Percentiles rank a stretch among this genome's conserved stretches.
Conservation (phyloP, 2,329 filamentous ascomycete genomes). For the Neoarthrinium moseri region DNA sequence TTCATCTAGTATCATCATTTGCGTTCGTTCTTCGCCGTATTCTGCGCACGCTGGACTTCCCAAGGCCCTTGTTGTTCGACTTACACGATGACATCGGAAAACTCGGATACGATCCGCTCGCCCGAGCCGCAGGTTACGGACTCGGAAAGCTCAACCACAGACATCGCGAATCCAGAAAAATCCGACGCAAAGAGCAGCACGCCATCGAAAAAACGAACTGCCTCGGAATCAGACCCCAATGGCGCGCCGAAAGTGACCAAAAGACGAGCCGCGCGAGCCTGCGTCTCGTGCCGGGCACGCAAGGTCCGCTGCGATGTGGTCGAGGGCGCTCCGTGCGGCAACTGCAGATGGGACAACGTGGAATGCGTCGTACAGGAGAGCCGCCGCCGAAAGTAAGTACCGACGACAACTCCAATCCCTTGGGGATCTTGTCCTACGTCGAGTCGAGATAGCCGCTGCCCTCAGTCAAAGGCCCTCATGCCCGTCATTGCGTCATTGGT, state of each 20-base stretch:
- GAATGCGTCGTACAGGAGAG: slow-evolving; percentile 78
- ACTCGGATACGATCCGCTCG: slow-evolving; percentile 20
- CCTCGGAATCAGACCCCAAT: slow-evolving; percentile 29
- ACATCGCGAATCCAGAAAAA: slow-evolving; percentile 14
- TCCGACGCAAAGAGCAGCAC: slow-evolving; percentile 14
- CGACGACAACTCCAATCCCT: too few species aligned
- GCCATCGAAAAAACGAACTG: slow-evolving; percentile 28
- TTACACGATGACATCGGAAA: slow-evolving; percentile 21
- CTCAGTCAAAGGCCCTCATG: too few species aligned
- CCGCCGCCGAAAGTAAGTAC: slow-evolving; percentile 78
- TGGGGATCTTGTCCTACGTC: too few species aligned
- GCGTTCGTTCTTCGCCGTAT: neutral
- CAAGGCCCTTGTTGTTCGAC: neutral
- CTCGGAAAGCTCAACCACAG: slow-evolving; percentile 10
- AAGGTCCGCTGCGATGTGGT: slow-evolving; percentile 95
- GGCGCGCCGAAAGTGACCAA: slow-evolving; percentile 58
- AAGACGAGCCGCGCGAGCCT: slow-evolving; percentile 85
- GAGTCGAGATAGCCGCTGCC: too few species aligned
- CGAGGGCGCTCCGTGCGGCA: slow-evolving; percentile 82
- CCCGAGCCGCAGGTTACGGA: slow-evolving; percentile 20
- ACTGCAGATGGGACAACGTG: slow-evolving; percentile 79
- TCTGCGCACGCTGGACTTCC: neutral
- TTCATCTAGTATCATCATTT: neutral
- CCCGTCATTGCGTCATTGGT: slow-evolving; percentile 17
- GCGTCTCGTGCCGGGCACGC: slow-evolving; percentile 81